Evolutionary conservation across 441 rosid genomes (phyloP), one percentile per base, ranked within the genome.

Genomic region (Daphne laureola): DNA sequence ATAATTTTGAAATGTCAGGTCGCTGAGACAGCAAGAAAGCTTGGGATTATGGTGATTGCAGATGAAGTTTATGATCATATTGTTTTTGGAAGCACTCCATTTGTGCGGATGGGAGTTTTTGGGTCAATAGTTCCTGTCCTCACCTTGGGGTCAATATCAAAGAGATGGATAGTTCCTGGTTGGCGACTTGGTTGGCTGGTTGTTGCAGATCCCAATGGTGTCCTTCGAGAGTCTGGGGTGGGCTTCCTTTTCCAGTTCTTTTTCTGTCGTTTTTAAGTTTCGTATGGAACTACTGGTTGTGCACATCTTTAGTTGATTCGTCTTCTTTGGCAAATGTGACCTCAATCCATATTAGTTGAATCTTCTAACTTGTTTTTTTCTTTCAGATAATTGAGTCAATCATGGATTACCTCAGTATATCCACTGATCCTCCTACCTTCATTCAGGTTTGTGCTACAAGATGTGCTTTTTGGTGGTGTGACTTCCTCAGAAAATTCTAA

Each of bases 101-200:
- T 67, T 21, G 71, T 73, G 46, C 83, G 83, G 18, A 78, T 78
- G 78, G 81, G 64, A 17, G 67, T 59, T 25, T 78, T 84, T 15
- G 79, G 75, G 13, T 73, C 76, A 8, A 69, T 63, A 3, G 78
- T 67, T 8, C 84, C 90, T 14, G 71, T 83, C 45, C 13, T 83
- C 27, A 83, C 82, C 0, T 54, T 76, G 14, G 84, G 82, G 8
- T 79, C 84, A 13, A 54, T 80, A 59, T 83, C 79, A 9, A 83
- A 80, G 55, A 78, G 79, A 67, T 83, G 86, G 86, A 54, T 73
- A 25, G 90, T 80, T 59, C 86, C 81, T 52, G 79, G 84, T 17
- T 80, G 87, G 83, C 72, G 76, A 31, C 60, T 74, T 46, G 78
- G 90, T 42, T 78, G 90, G 83, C 53, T 83, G 0, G 84, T 67